Percentiles rank a stretch among this genome's conserved stretches.
phyloP scores from a whole-genome alignment of 148 eudicot species.

The Rhododendron molle region DNA sequence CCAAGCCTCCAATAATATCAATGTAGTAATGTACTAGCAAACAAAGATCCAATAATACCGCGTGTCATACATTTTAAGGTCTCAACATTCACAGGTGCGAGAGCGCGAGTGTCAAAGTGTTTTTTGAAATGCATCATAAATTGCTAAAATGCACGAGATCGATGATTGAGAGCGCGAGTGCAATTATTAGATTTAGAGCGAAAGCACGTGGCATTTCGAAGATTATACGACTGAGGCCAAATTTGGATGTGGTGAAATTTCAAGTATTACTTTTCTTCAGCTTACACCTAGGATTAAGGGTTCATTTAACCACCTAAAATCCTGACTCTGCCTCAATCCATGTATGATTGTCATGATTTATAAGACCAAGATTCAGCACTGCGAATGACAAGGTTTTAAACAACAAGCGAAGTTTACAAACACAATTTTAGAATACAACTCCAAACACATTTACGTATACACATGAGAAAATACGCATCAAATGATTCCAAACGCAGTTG shows the following conservation, averaged over 20 bases:
- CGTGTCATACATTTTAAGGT: no score
- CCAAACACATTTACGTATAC: no score
- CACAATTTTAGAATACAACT: no score
- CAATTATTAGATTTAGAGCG: no score
- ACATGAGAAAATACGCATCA: background rate
- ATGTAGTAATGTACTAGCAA: background rate
- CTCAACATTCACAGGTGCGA: background rate
- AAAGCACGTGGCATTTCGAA: background rate
- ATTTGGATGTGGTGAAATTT: background rate
- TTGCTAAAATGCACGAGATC: no score
- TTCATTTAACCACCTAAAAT: background rate
- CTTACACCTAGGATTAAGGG: background rate
- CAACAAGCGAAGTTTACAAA: no score
- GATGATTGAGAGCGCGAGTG: background rate
- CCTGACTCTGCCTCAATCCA: background rate
- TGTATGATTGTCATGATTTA: background rate
- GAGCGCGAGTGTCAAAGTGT: background rate
- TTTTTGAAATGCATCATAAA: no score
- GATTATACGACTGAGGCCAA: background rate
- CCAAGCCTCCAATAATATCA: background rate
- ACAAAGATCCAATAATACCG: background rate
- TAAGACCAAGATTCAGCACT: background rate
- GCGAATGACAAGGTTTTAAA: no score
- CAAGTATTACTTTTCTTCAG: background rate
- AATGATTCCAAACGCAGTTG: background rate